These are phyloP conservation scores for Naganishia onofrii DNA, from an alignment of 768 basidiomycete genomes.

Conservation along the genomic window DNA sequence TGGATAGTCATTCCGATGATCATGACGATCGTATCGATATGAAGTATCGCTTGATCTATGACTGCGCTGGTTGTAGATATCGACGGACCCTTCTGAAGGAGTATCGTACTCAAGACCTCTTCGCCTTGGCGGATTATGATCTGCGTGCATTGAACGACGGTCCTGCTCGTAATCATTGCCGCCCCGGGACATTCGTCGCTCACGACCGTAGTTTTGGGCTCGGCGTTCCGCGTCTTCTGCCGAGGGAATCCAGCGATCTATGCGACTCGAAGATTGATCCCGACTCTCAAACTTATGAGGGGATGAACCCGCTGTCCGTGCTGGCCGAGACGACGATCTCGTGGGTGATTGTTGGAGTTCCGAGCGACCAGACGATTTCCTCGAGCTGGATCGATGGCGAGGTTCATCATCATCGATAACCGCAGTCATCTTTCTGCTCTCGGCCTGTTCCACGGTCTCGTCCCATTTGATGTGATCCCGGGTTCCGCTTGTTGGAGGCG, in stretches of 20 bases:
- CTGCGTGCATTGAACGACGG: neutral
- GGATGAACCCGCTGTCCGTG: neutral
- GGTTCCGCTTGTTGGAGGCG: neutral
- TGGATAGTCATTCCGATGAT: neutral
- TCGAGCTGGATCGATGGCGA: neutral
- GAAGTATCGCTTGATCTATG: neutral
- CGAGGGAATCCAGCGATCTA: neutral
- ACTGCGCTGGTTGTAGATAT: neutral
- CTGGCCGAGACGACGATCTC: conserved; percentile 8
- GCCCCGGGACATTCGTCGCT: neutral
- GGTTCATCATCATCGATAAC: neutral
- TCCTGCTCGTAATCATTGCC: neutral
- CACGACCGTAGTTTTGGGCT: neutral
- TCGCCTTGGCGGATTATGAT: neutral
- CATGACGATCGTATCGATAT: neutral
- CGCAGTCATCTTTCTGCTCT: neutral
- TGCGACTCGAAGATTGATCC: neutral
- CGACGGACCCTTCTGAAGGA: neutral
- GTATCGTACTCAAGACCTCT: conserved; percentile 3
- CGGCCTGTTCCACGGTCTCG: conserved; percentile 2
- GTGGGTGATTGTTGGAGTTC: neutral
- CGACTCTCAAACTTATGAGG: neutral
- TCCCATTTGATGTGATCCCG: conserved; percentile 1
- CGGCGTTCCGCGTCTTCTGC: neutral
- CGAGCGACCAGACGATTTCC: neutral